A percentile compares a stretch with the other conserved stretches of the same genome.
phyloP scores from a whole-genome alignment of 495 filamentous ascomycete genomes.

The Annulohypoxylon maeteangense region DNA sequence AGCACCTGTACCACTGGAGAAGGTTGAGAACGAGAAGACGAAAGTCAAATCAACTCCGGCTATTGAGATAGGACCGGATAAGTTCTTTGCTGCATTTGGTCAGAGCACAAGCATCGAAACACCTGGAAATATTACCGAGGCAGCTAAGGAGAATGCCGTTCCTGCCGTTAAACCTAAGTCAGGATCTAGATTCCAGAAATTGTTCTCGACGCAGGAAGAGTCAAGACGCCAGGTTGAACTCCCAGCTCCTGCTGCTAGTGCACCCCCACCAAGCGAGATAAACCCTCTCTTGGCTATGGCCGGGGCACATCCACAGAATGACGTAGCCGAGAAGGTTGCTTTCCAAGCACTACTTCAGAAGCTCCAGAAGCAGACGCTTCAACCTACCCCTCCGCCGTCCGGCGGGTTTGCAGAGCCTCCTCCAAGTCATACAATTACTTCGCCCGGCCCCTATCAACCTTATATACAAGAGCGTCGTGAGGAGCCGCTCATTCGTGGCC shows the following conservation, averaged over 20 bases:
- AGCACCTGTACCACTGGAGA: slow-evolving; percentile 43
- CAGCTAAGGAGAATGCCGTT: slow-evolving; percentile 53
- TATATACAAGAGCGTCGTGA: slow-evolving; percentile 56
- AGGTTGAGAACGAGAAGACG: slow-evolving; percentile 55
- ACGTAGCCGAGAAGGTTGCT: slow-evolving; percentile 83
- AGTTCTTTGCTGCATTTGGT: slow-evolving; percentile 80
- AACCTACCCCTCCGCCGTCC: slow-evolving; percentile 39
- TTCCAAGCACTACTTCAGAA: slow-evolving; percentile 91
- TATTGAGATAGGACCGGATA: slow-evolving; percentile 75
- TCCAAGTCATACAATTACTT: slow-evolving; percentile 48
- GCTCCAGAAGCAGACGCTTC: slow-evolving; percentile 62
- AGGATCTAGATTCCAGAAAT: slow-evolving; percentile 83
- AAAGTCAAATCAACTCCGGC: slow-evolving; percentile 67
- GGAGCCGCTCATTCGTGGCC: slow-evolving; percentile 48
- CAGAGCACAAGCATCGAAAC: slow-evolving; percentile 50
- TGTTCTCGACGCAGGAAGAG: slow-evolving; percentile 76
- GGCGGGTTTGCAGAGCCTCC: slow-evolving; percentile 47
- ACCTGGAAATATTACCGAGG: slow-evolving; percentile 49
- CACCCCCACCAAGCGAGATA: slow-evolving; percentile 33
- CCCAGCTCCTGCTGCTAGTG: slow-evolving; percentile 49
- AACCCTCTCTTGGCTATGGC: slow-evolving; percentile 46
- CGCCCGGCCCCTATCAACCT: slow-evolving; percentile 57
- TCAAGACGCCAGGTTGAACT: slow-evolving; percentile 67
- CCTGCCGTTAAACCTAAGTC: slow-evolving; percentile 53
- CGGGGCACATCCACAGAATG: slow-evolving; percentile 55